phyloP scores from a whole-genome alignment of 768 basidiomycete genomes.

The Daedalea quercina region DNA sequence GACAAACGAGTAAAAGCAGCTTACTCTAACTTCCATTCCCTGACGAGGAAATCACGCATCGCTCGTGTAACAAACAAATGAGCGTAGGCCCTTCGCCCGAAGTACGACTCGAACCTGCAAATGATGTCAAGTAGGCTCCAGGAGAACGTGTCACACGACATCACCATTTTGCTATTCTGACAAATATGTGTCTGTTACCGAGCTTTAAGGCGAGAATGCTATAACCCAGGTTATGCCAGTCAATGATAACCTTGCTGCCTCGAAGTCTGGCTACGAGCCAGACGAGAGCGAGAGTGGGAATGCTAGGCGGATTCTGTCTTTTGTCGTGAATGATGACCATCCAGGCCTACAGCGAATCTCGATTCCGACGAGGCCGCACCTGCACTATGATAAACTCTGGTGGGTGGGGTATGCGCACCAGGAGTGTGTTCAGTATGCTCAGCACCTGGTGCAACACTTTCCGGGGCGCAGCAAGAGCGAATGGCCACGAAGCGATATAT shows the following conservation, averaged over 20 bases:
- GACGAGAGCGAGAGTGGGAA: constrained; percentile 86
- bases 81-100: constrained; percentile 76
- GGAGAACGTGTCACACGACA: background rate
- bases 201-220: constrained; percentile 83
- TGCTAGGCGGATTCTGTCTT: constrained; percentile 88
- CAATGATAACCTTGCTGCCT: constrained; percentile 86
- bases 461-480: constrained; percentile 68
- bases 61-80: constrained; percentile 92
- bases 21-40: constrained; percentile 73
- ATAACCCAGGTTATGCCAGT: constrained; percentile 98
- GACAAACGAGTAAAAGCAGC: constrained; percentile 20
- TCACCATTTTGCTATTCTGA: constrained; percentile 70
- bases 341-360: too few relatives aligned
- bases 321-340: background rate
- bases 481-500: constrained; percentile 48
- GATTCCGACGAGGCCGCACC: constrained; percentile 38
- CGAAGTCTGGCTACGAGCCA: constrained; percentile 62
- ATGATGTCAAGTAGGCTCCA: background rate
- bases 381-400: constrained; percentile 88
- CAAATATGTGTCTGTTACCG: constrained; percentile 61
- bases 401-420: constrained; percentile 53
- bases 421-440: constrained; percentile 53
- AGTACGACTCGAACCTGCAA: constrained; percentile 73
- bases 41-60: constrained; percentile 66
- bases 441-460: constrained; percentile 71